Evolutionary conservation across 2,329 filamentous ascomycete species (phyloP).

Genomic region (Aspergillus sergii): DNA sequence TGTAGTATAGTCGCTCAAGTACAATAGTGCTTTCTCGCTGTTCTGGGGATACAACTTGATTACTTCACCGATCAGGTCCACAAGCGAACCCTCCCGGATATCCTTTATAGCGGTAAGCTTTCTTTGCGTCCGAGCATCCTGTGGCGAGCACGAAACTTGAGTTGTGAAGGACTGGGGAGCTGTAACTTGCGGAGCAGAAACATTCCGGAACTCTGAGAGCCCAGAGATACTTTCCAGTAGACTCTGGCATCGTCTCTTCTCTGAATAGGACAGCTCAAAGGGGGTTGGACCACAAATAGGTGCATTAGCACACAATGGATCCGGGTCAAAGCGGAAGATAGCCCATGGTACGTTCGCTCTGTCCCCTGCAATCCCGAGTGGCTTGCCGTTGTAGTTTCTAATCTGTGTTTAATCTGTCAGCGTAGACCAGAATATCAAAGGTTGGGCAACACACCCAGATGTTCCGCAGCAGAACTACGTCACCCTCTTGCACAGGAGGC

Average conservation of each 20-base stretch:
- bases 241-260: conserved; percentile 31
- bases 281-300: conserved; percentile 32
- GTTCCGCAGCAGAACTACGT: conserved; percentile 66
- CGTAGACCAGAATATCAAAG: neutral
- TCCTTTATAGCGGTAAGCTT: conserved; percentile 67
- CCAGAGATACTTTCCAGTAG: conserved; percentile 27
- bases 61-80: conserved; percentile 72
- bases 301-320: conserved; percentile 21
- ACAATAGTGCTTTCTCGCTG: conserved; percentile 60
- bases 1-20: conserved; percentile 81
- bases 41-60: conserved; percentile 57
- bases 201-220: conserved; percentile 15
- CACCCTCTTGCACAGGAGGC: conserved; percentile 54
- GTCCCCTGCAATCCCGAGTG: conserved; percentile 32
- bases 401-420: conserved; percentile 21
- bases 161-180: neutral
- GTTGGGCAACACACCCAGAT: conserved; percentile 51
- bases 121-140: conserved; percentile 9
- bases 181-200: neutral
- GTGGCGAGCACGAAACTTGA: conserved; percentile 10
- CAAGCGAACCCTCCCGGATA: conserved; percentile 59
- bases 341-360: conserved; percentile 34
- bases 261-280: conserved; percentile 29
- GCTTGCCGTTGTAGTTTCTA: conserved; percentile 20
- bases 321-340: conserved; percentile 34